These are phyloP conservation scores for Cinnamomum chago DNA, from an alignment of 164 flowering plant species.

Conservation along the genomic window DNA sequence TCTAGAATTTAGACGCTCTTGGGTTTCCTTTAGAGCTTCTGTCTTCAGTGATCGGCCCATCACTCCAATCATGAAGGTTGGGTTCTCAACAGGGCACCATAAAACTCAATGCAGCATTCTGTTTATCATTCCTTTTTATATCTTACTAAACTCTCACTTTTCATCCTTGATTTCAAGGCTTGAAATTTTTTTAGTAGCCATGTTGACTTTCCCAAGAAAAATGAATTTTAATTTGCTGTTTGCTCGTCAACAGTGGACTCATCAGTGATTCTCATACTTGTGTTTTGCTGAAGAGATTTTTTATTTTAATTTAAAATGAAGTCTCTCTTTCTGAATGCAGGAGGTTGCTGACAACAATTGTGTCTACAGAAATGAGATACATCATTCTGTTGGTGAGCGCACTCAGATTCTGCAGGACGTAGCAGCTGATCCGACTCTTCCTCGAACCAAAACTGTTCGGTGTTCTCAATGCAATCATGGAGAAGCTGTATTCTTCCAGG, in stretches of 20 bases:
- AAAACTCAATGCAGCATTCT: too few species aligned
- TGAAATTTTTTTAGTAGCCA: neutral
- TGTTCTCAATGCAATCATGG: constrained; percentile 75
- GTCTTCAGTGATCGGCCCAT: too few species aligned
- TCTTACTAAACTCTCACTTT: neutral
- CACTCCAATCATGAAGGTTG: too few species aligned
- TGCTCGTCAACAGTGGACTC: neutral
- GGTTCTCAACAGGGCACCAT: too few species aligned
- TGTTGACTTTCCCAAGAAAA: neutral
- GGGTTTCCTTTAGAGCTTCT: too few species aligned
- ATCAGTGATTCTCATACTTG: neutral
- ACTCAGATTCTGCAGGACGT: constrained; percentile 80
- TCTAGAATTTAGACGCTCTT: too few species aligned
- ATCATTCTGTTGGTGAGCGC: constrained; percentile 75
- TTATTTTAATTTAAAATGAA: neutral
- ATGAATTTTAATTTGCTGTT: neutral
- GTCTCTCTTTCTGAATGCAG: constrained; percentile 29
- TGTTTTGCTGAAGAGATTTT: neutral
- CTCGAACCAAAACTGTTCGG: constrained; percentile 73
- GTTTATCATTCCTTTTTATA: too few species aligned
- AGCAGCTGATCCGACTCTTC: constrained; percentile 94
- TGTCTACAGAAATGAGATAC: constrained; percentile 82
- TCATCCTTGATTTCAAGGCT: neutral
- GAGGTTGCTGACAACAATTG: constrained; percentile 86
- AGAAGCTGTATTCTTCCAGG: constrained; percentile 98